A percentile compares a stretch with the other conserved stretches of the same genome.
phyloP scores from a whole-genome alignment of 1,284 basidiomycete genomes.

The Phlebopus sp. region DNA sequence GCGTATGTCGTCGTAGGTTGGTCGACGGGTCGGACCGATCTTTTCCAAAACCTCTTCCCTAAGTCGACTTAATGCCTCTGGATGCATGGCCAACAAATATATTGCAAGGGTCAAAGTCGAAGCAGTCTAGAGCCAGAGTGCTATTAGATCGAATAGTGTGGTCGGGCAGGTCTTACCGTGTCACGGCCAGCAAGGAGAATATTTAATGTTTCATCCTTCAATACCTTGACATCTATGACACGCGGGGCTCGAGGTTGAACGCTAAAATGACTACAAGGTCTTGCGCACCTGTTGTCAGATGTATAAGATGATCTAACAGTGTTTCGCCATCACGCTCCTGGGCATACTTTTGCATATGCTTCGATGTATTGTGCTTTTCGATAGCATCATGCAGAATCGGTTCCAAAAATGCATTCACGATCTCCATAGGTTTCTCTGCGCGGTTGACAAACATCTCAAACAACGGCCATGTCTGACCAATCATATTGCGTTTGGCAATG shows the following conservation, averaged over 20 bases:
- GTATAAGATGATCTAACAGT: slow-evolving; percentile 50
- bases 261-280: slow-evolving; percentile 24
- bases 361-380: slow-evolving; percentile 26
- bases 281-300: slow-evolving; percentile 44
- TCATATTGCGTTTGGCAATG: slow-evolving; percentile 29
- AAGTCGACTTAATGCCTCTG: slow-evolving; percentile 42
- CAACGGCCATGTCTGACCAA: slow-evolving; percentile 41
- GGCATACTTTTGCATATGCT: slow-evolving; percentile 13
- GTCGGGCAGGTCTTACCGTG: slow-evolving; percentile 28
- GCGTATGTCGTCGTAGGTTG: slow-evolving; percentile 52
- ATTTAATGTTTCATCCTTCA: slow-evolving; percentile 42
- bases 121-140: slow-evolving; percentile 41
- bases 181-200: slow-evolving; percentile 45
- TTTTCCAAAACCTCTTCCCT: slow-evolving; percentile 51
- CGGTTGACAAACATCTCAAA: slow-evolving; percentile 37
- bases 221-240: slow-evolving; percentile 28
- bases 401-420: slow-evolving; percentile 39
- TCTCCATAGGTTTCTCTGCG: slow-evolving; percentile 35
- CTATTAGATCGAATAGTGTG: slow-evolving; percentile 9
- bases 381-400: slow-evolving; percentile 32
- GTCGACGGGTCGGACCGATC: slow-evolving; percentile 44
- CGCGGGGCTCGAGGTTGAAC: slow-evolving; percentile 30
- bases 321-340: slow-evolving; percentile 38
- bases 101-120: slow-evolving; percentile 49
- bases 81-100: slow-evolving; percentile 55